Percentiles rank a stretch among this genome's conserved stretches.
Evolutionary conservation across 768 basidiomycete species (phyloP).

Genomic region (Boletus coccyginus): DNA sequence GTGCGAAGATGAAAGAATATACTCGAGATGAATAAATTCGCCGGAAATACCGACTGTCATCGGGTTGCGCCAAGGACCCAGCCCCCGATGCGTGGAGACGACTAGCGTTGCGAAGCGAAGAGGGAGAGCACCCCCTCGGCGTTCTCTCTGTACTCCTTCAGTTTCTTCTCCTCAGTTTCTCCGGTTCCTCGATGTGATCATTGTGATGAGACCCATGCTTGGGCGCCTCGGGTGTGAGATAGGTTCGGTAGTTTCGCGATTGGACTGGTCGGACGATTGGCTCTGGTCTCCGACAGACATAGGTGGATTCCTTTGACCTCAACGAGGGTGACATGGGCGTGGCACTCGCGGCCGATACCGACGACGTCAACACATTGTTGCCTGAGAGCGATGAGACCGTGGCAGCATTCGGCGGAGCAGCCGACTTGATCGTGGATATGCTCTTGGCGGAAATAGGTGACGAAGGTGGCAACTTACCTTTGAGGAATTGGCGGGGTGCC

Average conservation of each 20-base stretch:
- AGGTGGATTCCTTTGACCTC: slow-evolving; percentile 78
- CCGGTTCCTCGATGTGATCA: slow-evolving; percentile 44
- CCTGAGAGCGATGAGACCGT: slow-evolving; percentile 39
- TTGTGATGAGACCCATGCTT: slow-evolving; percentile 29
- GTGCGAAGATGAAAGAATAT: slow-evolving; percentile 12
- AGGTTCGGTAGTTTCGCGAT: slow-evolving; percentile 41
- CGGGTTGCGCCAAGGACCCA: slow-evolving; percentile 26
- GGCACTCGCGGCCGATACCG: slow-evolving; percentile 52
- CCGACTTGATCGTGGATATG: slow-evolving; percentile 32
- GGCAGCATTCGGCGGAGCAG: slow-evolving; percentile 43
- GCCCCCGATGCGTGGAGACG: slow-evolving; percentile 22
- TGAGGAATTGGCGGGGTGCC: slow-evolving; percentile 70
- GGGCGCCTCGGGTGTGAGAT: slow-evolving; percentile 29
- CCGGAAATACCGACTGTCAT: slow-evolving; percentile 11
- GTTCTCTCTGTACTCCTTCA: slow-evolving; percentile 85
- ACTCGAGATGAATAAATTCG: slow-evolving; percentile 18
- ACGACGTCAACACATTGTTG: slow-evolving; percentile 58
- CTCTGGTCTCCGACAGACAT: slow-evolving; percentile 70
- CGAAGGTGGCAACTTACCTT: slow-evolving; percentile 62
- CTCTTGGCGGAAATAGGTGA: slow-evolving; percentile 33
- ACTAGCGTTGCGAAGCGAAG: slow-evolving; percentile 69
- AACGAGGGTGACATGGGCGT: slow-evolving; percentile 59
- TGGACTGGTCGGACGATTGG: slow-evolving; percentile 70
- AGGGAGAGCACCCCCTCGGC: slow-evolving; percentile 83
- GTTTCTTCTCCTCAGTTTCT: slow-evolving; percentile 69